These are phyloP conservation scores for Saturnispora gosingensis DNA, from an alignment of 805 yeast genomes.

Conservation along the genomic window DNA sequence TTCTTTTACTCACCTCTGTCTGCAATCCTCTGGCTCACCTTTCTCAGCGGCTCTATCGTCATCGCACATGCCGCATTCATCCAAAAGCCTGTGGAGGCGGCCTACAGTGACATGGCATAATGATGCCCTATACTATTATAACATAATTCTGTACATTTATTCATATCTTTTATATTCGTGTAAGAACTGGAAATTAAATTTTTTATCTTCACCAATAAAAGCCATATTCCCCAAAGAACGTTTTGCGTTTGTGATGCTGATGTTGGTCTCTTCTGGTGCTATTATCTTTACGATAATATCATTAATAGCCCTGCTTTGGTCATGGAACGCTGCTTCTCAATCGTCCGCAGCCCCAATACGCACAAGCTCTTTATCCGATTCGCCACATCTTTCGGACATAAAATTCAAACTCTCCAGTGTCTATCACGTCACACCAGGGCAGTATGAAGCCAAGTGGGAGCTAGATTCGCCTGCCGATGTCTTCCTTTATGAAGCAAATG, in stretches of 20 bases:
- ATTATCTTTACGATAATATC: not conserved
- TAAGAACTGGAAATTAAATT: not conserved
- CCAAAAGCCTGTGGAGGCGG: constrained; percentile 94
- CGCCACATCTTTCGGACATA: not conserved
- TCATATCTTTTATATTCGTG: not conserved
- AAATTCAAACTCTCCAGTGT: constrained; percentile 6
- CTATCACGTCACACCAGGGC: not conserved
- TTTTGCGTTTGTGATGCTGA: not conserved
- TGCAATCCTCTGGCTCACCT: constrained; percentile 85
- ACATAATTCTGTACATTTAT: not conserved
- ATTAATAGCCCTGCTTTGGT: not conserved
- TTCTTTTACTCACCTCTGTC: constrained; percentile 84
- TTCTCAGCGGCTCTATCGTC: constrained; percentile 72
- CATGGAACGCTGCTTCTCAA: not conserved
- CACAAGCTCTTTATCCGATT: not conserved
- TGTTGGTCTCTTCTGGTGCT: not conserved
- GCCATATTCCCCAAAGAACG: too few species aligned
- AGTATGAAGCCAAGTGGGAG: not conserved
- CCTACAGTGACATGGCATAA: constrained; percentile 63
- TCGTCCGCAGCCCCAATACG: not conserved
- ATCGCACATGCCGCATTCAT: constrained; percentile 80
- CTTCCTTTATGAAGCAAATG: not conserved
- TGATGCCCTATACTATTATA: not conserved
- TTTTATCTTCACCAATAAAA: not conserved
- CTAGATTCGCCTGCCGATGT: not conserved